A percentile compares a stretch with the other conserved stretches of the same genome.
These are phyloP conservation scores for Candida qinlingensis DNA, from an alignment of 805 yeast species.

Conservation along the genomic window DNA sequence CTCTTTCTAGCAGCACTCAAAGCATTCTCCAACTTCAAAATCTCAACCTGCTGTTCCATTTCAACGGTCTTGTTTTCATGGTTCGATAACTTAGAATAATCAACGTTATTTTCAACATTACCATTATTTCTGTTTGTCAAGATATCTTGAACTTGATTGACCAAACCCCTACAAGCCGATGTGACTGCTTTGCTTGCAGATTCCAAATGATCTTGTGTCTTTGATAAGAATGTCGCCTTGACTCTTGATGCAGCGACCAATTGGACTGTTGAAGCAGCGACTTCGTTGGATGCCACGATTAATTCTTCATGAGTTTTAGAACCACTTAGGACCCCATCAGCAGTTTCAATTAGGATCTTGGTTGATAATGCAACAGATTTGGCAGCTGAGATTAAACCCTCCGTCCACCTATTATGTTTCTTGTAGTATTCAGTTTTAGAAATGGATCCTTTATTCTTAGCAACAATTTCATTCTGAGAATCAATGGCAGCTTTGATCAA, in stretches of 20 bases:
- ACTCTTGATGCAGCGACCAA: slow-evolving; percentile 88
- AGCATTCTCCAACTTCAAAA: slow-evolving; percentile 74
- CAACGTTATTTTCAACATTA: slow-evolving; percentile 40
- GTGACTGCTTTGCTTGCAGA: slow-evolving; percentile 63
- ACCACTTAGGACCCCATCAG: slow-evolving; percentile 71
- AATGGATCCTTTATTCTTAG: slow-evolving; percentile 59
- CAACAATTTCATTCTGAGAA: slow-evolving; percentile 76
- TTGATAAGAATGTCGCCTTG: slow-evolving; percentile 71
- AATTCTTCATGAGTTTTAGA: slow-evolving; percentile 73
- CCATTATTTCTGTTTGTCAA: slow-evolving; percentile 31
- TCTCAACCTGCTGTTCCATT: slow-evolving; percentile 92
- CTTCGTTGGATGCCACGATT: slow-evolving; percentile 87
- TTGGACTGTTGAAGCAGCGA: slow-evolving; percentile 89
- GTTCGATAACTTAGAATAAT: slow-evolving; percentile 61
- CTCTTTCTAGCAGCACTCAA: slow-evolving; percentile 69
- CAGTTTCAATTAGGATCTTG: slow-evolving; percentile 73
- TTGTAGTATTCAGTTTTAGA: slow-evolving; percentile 73
- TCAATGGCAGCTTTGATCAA: slow-evolving; percentile 73
- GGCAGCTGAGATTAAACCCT: slow-evolving; percentile 87
- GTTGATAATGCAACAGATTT: slow-evolving; percentile 83
- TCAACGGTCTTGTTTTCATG: slow-evolving; percentile 82
- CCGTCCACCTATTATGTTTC: slow-evolving; percentile 89
- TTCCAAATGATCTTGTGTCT: slow-evolving; percentile 72
- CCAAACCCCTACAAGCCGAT: slow-evolving; percentile 70
- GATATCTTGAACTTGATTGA: slow-evolving; percentile 60